These are phyloP conservation scores for Fonsecaea monophora DNA, from an alignment of 2,329 filamentous ascomycete genomes.

Conservation along the genomic window DNA sequence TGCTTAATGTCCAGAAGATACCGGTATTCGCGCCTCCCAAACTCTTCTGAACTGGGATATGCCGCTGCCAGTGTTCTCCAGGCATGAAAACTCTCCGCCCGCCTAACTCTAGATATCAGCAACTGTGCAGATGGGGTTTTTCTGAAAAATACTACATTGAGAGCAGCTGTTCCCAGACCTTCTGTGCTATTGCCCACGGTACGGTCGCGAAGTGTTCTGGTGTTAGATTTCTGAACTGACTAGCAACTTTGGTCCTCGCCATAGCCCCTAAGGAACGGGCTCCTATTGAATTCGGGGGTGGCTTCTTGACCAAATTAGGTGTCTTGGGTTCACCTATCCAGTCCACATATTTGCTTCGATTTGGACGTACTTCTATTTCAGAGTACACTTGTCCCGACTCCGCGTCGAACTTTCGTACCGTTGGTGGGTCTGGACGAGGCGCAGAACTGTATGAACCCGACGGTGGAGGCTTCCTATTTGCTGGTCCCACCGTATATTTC, in stretches of 20 bases:
- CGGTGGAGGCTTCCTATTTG: neutral
- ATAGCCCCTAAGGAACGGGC: slow-evolving; percentile 36
- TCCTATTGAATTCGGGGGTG: slow-evolving; percentile 20
- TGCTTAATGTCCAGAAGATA: slow-evolving; percentile 44
- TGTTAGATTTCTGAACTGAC: slow-evolving; percentile 48
- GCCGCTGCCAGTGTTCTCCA: slow-evolving; percentile 52
- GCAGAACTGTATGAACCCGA: neutral
- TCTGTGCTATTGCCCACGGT: slow-evolving; percentile 50
- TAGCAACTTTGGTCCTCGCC: slow-evolving; percentile 31
- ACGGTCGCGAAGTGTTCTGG: slow-evolving; percentile 46
- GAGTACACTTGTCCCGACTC: slow-evolving; percentile 37
- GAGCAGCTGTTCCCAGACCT: slow-evolving; percentile 49
- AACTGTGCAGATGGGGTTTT: slow-evolving; percentile 1
- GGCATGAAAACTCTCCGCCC: slow-evolving; percentile 48
- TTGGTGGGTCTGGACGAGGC: neutral
- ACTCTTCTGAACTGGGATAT: slow-evolving; percentile 46
- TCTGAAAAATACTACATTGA: slow-evolving; percentile 43
- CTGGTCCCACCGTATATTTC: neutral
- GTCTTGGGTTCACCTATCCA: slow-evolving; percentile 38
- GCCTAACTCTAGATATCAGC: slow-evolving; percentile 21
- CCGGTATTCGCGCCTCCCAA: slow-evolving; percentile 42
- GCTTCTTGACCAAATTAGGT: slow-evolving; percentile 25
- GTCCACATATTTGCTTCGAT: slow-evolving; percentile 26
- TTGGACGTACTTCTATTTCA: slow-evolving; percentile 30
- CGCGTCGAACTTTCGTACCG: slow-evolving; percentile 29